Conservation (phyloP, 2,329 filamentous ascomycete genomes). For the Sclerotinia glacialis region DNA sequence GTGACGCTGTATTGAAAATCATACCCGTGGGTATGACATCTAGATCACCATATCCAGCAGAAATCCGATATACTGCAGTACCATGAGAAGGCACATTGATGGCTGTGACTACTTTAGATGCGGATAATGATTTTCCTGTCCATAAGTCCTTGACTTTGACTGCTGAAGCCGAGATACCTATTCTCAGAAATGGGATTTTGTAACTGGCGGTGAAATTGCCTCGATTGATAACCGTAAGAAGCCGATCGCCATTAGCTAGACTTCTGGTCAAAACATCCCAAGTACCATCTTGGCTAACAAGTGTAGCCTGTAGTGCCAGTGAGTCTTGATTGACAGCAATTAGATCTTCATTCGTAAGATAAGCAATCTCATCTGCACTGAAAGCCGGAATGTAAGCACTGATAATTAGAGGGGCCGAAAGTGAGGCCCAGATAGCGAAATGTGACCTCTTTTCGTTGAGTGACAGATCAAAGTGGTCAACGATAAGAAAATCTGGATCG, state of each 20-base stretch:
- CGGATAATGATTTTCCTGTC: constrained; percentile 43
- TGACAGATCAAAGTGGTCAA: constrained; percentile 34
- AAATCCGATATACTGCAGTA: constrained; percentile 44
- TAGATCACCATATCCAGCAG: constrained; percentile 33
- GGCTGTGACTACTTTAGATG: constrained; percentile 37
- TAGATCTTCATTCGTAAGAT: constrained; percentile 41
- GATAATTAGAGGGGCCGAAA: constrained; percentile 37
- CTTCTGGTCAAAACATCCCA: constrained; percentile 49
- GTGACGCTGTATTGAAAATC: constrained; percentile 49
- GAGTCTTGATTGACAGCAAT: constrained; percentile 36
- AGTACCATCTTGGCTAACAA: constrained; percentile 45
- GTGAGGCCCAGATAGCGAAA: constrained; percentile 35
- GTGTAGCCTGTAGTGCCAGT: constrained; percentile 41
- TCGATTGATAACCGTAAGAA: constrained; percentile 49
- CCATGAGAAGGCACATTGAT: constrained; percentile 42
- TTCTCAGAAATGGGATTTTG: constrained; percentile 33
- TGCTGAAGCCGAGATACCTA: constrained; percentile 35
- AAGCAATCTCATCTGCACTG: constrained; percentile 39
- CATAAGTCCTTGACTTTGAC: constrained; percentile 45
- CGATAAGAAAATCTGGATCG: constrained; percentile 36
- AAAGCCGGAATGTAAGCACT: constrained; percentile 40
- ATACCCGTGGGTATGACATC: constrained; percentile 44
- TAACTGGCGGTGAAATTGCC: constrained; percentile 40
- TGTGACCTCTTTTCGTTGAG: constrained; percentile 35
- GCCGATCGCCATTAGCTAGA: constrained; percentile 47